These are phyloP conservation scores for Solanum chacoense DNA, from an alignment of 305 asterid species.

Conservation along the genomic window DNA sequence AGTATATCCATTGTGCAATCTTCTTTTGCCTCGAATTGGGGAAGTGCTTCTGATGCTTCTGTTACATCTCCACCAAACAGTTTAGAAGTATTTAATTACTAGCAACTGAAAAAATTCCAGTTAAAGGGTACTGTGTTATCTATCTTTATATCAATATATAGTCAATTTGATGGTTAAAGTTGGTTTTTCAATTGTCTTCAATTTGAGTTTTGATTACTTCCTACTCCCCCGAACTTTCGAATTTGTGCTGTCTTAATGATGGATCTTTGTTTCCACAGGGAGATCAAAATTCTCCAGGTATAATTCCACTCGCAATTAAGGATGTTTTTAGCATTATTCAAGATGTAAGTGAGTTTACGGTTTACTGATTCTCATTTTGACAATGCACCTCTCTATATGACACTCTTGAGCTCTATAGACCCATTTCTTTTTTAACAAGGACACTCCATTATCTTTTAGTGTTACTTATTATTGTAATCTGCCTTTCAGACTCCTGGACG, in stretches of 20 bases:
- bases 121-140: neutral
- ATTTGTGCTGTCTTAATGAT: neutral
- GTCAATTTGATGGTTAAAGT: neutral
- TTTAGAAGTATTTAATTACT: neutral
- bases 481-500: slow-evolving; percentile 91
- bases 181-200: neutral
- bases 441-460: neutral
- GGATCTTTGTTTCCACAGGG: slow-evolving; percentile 42
- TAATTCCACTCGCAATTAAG: slow-evolving; percentile 93
- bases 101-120: neutral
- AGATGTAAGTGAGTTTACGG: slow-evolving; percentile 50
- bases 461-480: slow-evolving; percentile 4
- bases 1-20: neutral
- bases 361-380: slow-evolving; percentile 1
- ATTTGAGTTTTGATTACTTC: neutral
- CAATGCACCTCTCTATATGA: neutral
- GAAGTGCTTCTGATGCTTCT: neutral
- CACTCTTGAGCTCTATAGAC: neutral
- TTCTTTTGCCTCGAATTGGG: neutral
- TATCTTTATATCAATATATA: neutral
- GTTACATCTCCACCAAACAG: neutral
- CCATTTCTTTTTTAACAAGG: neutral
- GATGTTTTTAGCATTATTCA: slow-evolving; percentile 98
- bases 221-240: neutral
- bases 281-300: slow-evolving; percentile 85